Percentiles rank a stretch among this genome's conserved stretches.
These are phyloP conservation scores for Casuarina cunninghamiana DNA, from an alignment of 306 rosid genomes.

Conservation along the genomic window DNA sequence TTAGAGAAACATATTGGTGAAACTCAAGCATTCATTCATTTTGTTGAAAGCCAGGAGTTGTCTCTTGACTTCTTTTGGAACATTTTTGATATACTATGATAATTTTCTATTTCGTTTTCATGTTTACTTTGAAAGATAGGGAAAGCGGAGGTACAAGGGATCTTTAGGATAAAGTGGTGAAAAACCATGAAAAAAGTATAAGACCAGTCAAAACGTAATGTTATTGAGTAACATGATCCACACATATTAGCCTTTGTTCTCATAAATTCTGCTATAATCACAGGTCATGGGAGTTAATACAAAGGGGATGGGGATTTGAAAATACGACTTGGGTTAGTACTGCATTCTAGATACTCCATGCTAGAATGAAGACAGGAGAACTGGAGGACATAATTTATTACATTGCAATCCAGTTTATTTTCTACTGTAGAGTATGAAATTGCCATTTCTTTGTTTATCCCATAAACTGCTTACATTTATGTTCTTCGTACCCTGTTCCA, in stretches of 20 bases:
- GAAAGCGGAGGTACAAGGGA: background rate
- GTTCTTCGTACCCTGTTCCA: conserved; percentile 28
- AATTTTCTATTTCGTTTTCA: too few relatives aligned
- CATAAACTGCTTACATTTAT: background rate
- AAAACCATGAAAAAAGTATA: background rate
- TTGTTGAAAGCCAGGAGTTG: background rate
- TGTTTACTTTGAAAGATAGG: background rate
- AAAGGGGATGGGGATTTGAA: background rate
- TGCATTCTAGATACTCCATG: background rate
- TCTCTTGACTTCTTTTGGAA: background rate
- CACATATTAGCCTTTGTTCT: background rate
- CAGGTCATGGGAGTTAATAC: background rate
- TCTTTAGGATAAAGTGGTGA: background rate
- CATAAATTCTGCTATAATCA: background rate
- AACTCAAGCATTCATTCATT: background rate
- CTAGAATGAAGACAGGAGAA: background rate
- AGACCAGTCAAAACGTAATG: background rate
- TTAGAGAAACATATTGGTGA: background rate
- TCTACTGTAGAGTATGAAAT: background rate
- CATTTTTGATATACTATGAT: background rate
- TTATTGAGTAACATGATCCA: background rate
- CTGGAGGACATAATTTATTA: background rate
- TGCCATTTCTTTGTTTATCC: background rate
- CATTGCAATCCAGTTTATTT: too few relatives aligned
- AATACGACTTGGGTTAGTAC: background rate